A percentile compares a stretch with the other conserved stretches of the same genome.
These are phyloP conservation scores for Nicotiana attenuata DNA, from an alignment of 257 asterid species.

Conservation along the genomic window DNA sequence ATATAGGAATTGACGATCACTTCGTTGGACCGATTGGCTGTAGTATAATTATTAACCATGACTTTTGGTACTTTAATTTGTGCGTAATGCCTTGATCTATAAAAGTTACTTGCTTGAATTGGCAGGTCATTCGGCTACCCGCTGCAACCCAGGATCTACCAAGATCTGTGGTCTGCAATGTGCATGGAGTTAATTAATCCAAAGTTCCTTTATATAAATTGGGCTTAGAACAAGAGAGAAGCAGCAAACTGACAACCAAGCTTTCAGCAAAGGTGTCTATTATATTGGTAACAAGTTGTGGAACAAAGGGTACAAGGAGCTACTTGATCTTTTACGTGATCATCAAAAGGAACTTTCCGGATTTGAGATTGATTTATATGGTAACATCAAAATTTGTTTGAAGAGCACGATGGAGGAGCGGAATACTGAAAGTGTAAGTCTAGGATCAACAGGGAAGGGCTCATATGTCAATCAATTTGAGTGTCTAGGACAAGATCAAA, in stretches of 20 bases:
- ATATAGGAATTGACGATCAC: background rate
- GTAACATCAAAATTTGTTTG: too few species aligned
- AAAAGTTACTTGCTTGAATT: conserved; percentile 11
- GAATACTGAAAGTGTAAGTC: too few species aligned
- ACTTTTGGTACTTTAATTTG: background rate
- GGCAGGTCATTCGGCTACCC: conserved; percentile 89
- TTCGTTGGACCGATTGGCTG: background rate
- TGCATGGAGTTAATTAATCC: conserved; percentile 99
- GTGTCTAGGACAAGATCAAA: too few species aligned
- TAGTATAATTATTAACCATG: background rate
- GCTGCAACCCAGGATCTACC: conserved; percentile 99
- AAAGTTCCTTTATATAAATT: conserved; percentile 73
- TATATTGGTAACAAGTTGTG: conserved; percentile 95
- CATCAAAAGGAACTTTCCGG: conserved; percentile 73
- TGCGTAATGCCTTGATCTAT: background rate
- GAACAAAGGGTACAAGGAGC: conserved; percentile 96
- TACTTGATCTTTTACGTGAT: conserved; percentile 64
- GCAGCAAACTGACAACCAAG: conserved; percentile 38
- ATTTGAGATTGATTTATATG: conserved; percentile 80
- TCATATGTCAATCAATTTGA: too few species aligned
- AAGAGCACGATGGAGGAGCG: too few species aligned
- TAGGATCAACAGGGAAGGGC: too few species aligned
- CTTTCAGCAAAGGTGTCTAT: conserved; percentile 81
- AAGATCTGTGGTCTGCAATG: conserved; percentile 82
- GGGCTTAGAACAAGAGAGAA: conserved; percentile 72